phyloP scores from a whole-genome alignment of 2,329 filamentous ascomycete genomes.

The Aquanectria penicillioides region DNA sequence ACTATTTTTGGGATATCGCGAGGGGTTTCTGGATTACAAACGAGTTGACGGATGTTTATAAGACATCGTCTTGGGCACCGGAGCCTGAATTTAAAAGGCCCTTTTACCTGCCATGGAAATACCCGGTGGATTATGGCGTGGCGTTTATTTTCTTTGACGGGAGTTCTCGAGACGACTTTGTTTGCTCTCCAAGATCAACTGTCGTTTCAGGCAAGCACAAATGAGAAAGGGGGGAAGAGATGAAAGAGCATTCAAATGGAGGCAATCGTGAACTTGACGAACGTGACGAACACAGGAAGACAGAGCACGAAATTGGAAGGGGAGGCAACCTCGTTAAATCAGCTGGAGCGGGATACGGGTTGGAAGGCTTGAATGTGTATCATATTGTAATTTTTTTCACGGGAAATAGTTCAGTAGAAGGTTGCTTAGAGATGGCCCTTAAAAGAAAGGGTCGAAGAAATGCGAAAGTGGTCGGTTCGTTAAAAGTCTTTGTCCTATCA shows the following conservation, averaged over 20 bases:
- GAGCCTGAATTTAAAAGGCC: conserved; percentile 3
- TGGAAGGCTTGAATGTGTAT: conserved; percentile 35
- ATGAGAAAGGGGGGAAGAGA: conserved; percentile 6
- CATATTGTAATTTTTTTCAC: conserved; percentile 38
- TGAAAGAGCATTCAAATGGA: neutral
- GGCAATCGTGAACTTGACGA: conserved; percentile 14
- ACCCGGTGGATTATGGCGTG: conserved; percentile 18
- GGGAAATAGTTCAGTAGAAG: conserved; percentile 32
- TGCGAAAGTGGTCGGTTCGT: conserved; percentile 27
- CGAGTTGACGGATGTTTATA: conserved; percentile 16
- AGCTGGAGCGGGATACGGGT: conserved; percentile 13
- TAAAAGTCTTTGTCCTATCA: conserved; percentile 23
- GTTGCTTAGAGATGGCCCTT: conserved; percentile 23
- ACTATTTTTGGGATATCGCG: conserved; percentile 22
- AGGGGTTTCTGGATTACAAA: conserved; percentile 26
- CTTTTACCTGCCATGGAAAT: conserved; percentile 15
- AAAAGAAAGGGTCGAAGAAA: conserved; percentile 20
- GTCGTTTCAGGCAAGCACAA: neutral
- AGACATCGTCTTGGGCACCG: conserved; percentile 1
- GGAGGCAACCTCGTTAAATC: conserved; percentile 15
- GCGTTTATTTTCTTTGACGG: conserved; percentile 18
- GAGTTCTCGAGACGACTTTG: neutral
- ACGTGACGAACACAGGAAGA: conserved; percentile 17
- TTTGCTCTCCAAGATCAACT: neutral
- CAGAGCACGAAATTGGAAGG: conserved; percentile 22